Evolutionary conservation across 2,329 filamentous ascomycete genomes (phyloP).

Genomic region (Fusarium phyllophilum): DNA sequence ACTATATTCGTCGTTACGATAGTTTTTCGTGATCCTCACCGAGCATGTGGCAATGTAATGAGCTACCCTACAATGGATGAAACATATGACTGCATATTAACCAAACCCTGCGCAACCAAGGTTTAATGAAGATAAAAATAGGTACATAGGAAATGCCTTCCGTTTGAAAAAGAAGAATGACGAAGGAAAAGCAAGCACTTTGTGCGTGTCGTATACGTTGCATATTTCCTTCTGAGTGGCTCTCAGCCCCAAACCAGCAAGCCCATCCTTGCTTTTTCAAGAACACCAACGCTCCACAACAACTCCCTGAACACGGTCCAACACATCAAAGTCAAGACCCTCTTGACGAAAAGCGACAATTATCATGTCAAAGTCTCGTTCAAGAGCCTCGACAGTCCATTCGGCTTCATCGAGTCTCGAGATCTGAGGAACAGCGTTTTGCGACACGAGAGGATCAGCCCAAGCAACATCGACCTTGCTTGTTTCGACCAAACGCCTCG

Average conservation of each 20-base stretch:
- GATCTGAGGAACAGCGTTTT: slow-evolving; percentile 54
- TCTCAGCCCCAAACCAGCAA: rapidly evolving
- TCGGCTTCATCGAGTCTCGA: slow-evolving; percentile 48
- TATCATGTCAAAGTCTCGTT: slow-evolving; percentile 54
- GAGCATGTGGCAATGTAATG: too few relatives aligned
- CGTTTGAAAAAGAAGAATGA: neutral
- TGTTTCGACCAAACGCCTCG: slow-evolving; percentile 50
- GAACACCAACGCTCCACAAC: slow-evolving; percentile 55
- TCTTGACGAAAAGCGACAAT: slow-evolving; percentile 56
- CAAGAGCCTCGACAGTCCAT: slow-evolving; percentile 53
- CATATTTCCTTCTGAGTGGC: neutral
- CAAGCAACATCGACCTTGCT: slow-evolving; percentile 55
- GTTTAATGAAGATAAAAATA: neutral
- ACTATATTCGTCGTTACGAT: neutral
- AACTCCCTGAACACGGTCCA: slow-evolving; percentile 49
- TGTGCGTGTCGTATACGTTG: neutral
- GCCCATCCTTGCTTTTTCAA: neutral
- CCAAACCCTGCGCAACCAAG: neutral
- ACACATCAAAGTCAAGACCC: slow-evolving; percentile 53
- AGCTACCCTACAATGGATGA: neutral
- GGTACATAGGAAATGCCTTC: neutral
- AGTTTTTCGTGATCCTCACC: neutral
- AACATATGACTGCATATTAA: neutral
- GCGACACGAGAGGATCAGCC: slow-evolving; percentile 56
- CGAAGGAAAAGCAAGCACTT: neutral